Percentiles rank a stretch among this genome's conserved stretches.
Evolutionary conservation across 257 asterid species (phyloP).

Genomic region (Solanum pennellii): DNA sequence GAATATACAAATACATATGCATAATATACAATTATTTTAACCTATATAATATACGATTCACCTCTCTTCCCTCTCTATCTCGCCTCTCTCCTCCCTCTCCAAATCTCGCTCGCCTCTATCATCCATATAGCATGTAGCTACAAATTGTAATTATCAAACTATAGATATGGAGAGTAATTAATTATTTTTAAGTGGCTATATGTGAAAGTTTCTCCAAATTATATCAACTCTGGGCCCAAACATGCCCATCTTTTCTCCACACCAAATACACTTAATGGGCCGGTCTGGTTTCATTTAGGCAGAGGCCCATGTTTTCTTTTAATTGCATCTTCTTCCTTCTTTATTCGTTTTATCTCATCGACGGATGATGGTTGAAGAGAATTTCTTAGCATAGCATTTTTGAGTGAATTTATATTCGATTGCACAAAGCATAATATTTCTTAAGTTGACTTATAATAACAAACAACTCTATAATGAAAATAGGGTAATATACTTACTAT

Average conservation of each 20-base stretch:
- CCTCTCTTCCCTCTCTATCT: too few species aligned
- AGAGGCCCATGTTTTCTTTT: neutral
- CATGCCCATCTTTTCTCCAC: neutral
- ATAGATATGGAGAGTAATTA: too few species aligned
- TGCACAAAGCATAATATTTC: neutral
- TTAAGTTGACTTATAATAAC: neutral
- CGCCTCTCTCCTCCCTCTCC: too few species aligned
- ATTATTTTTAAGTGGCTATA: too few species aligned
- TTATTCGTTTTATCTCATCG: neutral
- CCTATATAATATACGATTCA: too few species aligned
- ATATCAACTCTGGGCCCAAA: neutral
- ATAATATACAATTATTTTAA: too few species aligned
- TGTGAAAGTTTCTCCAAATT: neutral
- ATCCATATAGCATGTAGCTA: too few species aligned
- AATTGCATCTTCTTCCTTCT: neutral
- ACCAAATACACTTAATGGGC: neutral
- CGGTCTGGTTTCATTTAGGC: neutral
- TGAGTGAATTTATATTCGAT: too few species aligned
- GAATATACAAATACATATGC: too few species aligned
- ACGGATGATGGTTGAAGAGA: neutral
- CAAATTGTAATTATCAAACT: too few species aligned
- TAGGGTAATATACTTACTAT: neutral
- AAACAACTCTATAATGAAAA: neutral
- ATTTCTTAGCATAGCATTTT: neutral
- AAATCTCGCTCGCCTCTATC: rapidly evolving